phyloP scores from a whole-genome alignment of 805 yeast species.

The Isabelozyma pseudorhagii region DNA sequence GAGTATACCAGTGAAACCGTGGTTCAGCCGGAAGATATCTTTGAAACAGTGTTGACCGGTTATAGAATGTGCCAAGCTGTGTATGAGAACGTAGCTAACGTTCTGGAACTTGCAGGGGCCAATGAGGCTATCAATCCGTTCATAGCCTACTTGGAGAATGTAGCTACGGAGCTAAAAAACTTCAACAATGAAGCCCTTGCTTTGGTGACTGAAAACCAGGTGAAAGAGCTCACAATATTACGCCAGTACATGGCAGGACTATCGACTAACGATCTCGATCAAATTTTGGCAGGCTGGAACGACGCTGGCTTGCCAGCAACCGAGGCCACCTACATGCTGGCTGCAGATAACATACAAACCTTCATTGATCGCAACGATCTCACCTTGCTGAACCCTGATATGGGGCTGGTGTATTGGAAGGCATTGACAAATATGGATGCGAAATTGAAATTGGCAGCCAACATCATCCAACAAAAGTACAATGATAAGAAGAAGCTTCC shows the following conservation, averaged over 20 bases:
- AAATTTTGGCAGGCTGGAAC: constrained; percentile 33
- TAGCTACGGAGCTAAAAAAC: constrained; percentile 15
- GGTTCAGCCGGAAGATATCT: constrained; percentile 33
- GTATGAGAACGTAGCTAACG: constrained; percentile 20
- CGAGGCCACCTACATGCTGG: constrained; percentile 38
- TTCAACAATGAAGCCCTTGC: constrained; percentile 20
- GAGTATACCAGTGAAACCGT: constrained; percentile 19
- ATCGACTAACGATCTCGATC: constrained; percentile 17
- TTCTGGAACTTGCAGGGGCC: constrained; percentile 3
- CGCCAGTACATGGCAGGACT: constrained; percentile 27
- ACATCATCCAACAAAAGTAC: constrained; percentile 17
- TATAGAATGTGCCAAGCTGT: constrained; percentile 27
- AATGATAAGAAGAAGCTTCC: constrained; percentile 12
- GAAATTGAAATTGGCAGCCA: constrained; percentile 38
- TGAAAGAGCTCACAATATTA: constrained; percentile 28
- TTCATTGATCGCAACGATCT: constrained; percentile 35
- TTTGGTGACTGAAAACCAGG: constrained; percentile 21
- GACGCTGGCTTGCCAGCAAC: constrained; percentile 17
- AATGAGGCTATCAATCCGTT: constrained; percentile 17
- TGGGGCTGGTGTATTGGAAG: constrained; percentile 30
- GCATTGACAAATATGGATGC: constrained; percentile 34
- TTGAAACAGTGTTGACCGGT: constrained; percentile 28
- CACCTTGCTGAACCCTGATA: constrained; percentile 1
- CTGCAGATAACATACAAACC: constrained; percentile 43
- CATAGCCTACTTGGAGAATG: constrained; percentile 12